Conservation (phyloP, 805 yeast genomes). For the Yamadazyma ubonensis region DNA sequence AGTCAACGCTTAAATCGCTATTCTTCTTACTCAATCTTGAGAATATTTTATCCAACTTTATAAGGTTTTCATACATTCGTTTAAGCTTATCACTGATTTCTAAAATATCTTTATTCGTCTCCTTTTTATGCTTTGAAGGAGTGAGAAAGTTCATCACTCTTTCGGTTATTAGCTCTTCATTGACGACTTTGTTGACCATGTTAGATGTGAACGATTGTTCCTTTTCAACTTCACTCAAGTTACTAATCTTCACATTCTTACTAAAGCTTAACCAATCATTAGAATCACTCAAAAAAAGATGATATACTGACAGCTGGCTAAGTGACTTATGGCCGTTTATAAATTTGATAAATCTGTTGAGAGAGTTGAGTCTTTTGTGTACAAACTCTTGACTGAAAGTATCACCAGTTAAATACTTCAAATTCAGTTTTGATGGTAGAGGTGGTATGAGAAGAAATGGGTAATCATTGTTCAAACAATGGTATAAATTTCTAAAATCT, state of each 20-base stretch:
- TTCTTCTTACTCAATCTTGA: conserved; percentile 70
- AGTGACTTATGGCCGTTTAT: conserved; percentile 72
- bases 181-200: conserved; percentile 43
- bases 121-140: conserved; percentile 61
- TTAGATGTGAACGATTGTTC: conserved; percentile 18
- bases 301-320: conserved; percentile 66
- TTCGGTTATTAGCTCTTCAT: conserved; percentile 82
- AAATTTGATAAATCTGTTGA: conserved; percentile 72
- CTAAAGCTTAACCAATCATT: conserved; percentile 73
- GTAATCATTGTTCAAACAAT: conserved; percentile 69
- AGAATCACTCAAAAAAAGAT: conserved; percentile 65
- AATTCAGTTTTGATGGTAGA: conserved; percentile 85
- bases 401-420: conserved; percentile 93
- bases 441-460: conserved; percentile 92
- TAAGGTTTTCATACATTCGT: conserved; percentile 79
- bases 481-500: conserved; percentile 78
- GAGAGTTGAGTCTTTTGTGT: conserved; percentile 72
- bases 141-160: conserved; percentile 92
- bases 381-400: conserved; percentile 86
- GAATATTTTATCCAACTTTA: conserved; percentile 75
- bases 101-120: conserved; percentile 63
- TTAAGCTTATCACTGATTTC: conserved; percentile 76
- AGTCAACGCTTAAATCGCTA: conserved; percentile 70
- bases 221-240: conserved; percentile 18
- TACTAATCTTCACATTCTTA: conserved; percentile 47